A percentile compares a stretch with the other conserved stretches of the same genome.
These are phyloP conservation scores for Dendrostoma leiphaemia DNA, from an alignment of 2,329 filamentous ascomycete genomes.

Conservation along the genomic window DNA sequence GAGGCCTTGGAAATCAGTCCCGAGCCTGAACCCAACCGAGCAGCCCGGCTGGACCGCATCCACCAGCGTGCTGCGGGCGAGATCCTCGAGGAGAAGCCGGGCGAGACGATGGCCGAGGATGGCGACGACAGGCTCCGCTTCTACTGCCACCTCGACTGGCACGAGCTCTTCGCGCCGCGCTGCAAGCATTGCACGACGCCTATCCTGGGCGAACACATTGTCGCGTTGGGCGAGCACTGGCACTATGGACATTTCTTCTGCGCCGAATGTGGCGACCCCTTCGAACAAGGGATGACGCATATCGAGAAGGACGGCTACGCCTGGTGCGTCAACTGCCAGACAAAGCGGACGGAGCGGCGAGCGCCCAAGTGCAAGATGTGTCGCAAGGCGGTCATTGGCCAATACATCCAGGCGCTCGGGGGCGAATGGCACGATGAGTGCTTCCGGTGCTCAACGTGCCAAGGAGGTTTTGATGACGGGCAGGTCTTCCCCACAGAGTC, in stretches of 20 bases:
- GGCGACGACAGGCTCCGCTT: slow-evolving; percentile 76
- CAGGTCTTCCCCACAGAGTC: slow-evolving; percentile 62
- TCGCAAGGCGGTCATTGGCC: slow-evolving; percentile 78
- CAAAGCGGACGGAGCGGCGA: slow-evolving; percentile 82
- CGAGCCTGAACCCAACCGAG: slow-evolving; percentile 73
- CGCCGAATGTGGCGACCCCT: slow-evolving; percentile 96
- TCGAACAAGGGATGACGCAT: slow-evolving; percentile 67
- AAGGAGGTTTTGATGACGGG: slow-evolving; percentile 60
- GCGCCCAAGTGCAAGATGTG: slow-evolving; percentile 88
- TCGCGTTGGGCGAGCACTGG: slow-evolving; percentile 93
- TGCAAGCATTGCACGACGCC: slow-evolving; percentile 97
- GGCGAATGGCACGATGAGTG: slow-evolving; percentile 92
- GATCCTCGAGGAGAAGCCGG: slow-evolving; percentile 59
- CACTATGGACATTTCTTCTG: slow-evolving; percentile 99
- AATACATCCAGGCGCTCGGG: slow-evolving; percentile 85
- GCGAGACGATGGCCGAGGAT: slow-evolving; percentile 66
- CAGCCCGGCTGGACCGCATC: slow-evolving; percentile 73
- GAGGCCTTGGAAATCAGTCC: slow-evolving; percentile 97
- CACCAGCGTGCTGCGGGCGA: slow-evolving; percentile 57
- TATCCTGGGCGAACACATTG: slow-evolving; percentile 91
- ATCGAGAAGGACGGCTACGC: slow-evolving; percentile 97
- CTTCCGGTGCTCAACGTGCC: slow-evolving; percentile 73
- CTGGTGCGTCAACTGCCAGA: slow-evolving; percentile 94
- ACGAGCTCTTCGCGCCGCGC: slow-evolving; percentile 86
- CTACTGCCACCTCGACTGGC: slow-evolving; percentile 98